phyloP scores from a whole-genome alignment of 2,329 filamentous ascomycete genomes.

The Fusarium caatingaense region DNA sequence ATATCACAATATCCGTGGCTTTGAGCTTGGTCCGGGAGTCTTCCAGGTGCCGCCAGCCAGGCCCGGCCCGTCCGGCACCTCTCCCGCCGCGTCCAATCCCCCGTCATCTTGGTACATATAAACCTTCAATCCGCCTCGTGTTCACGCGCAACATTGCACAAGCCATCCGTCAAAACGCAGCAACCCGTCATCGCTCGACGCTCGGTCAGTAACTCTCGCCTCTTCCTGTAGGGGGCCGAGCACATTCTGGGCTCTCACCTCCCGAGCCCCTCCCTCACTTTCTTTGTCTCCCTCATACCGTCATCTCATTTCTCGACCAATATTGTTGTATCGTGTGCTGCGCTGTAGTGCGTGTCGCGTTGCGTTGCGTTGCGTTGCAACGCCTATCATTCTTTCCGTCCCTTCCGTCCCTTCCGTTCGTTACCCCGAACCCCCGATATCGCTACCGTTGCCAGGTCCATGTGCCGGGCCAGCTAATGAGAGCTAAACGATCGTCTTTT shows the following conservation, averaged over 20 bases:
- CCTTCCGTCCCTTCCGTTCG: background rate
- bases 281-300: constrained; percentile 4
- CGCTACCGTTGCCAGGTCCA: constrained; percentile 3
- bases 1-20: background rate
- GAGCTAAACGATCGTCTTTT: constrained; percentile 24
- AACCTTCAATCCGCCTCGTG: constrained; percentile 31
- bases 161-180: constrained; percentile 33
- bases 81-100: constrained; percentile 17
- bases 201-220: constrained; percentile 37
- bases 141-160: constrained; percentile 14
- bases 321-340: background rate
- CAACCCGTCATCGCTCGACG: constrained; percentile 21
- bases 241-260: constrained; percentile 2
- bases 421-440: background rate
- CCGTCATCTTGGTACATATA: constrained; percentile 26
- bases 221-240: constrained; percentile 33
- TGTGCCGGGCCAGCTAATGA: constrained; percentile 6
- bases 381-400: background rate
- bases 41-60: constrained; percentile 24
- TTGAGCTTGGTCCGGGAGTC: background rate
- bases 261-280: background rate
- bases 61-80: constrained; percentile 35
- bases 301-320: constrained; percentile 2
- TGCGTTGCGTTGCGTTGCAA: constrained; percentile 8
- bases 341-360: background rate